These are phyloP conservation scores for Mortierella sp. DNA, from an alignment of 371 early-diverging fungal genomes.

Conservation along the genomic window DNA sequence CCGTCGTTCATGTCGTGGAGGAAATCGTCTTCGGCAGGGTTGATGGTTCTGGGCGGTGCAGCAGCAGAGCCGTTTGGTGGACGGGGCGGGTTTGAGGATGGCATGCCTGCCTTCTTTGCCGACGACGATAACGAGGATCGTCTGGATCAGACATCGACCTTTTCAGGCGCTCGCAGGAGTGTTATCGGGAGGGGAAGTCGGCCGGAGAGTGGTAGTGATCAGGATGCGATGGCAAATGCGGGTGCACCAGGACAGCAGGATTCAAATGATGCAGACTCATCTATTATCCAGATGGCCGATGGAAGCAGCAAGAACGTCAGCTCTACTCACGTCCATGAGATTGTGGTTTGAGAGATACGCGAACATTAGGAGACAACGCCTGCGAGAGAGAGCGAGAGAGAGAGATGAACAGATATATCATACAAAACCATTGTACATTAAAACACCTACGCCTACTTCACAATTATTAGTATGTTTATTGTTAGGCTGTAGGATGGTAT, in stretches of 20 bases:
- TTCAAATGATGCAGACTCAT: conserved; percentile 14
- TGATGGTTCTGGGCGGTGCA: neutral
- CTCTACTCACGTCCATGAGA: conserved; percentile 27
- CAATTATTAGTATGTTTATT: neutral
- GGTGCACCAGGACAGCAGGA: neutral
- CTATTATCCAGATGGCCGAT: conserved; percentile 26
- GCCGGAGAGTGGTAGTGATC: conserved; percentile 24
- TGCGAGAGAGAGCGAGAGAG: neutral
- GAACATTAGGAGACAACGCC: neutral
- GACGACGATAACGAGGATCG: conserved; percentile 42
- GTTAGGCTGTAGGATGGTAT: neutral
- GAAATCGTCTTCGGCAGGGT: neutral
- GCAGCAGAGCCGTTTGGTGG: conserved; percentile 19
- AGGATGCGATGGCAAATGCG: conserved; percentile 13
- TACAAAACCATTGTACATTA: conserved; percentile 11
- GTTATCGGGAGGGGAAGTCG: conserved; percentile 13
- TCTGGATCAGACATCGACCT: neutral
- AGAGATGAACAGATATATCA: neutral
- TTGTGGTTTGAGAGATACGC: conserved; percentile 10
- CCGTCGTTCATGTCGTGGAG: conserved; percentile 20
- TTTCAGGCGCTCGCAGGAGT: neutral
- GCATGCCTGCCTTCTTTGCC: conserved; percentile 50
- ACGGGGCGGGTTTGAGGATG: conserved; percentile 39
- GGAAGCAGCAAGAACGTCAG: conserved; percentile 32
- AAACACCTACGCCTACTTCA: neutral